Percentiles rank a stretch among this genome's conserved stretches.
Conservation (phyloP, 2,329 filamentous ascomycete genomes). For the Cadophora sp. region DNA sequence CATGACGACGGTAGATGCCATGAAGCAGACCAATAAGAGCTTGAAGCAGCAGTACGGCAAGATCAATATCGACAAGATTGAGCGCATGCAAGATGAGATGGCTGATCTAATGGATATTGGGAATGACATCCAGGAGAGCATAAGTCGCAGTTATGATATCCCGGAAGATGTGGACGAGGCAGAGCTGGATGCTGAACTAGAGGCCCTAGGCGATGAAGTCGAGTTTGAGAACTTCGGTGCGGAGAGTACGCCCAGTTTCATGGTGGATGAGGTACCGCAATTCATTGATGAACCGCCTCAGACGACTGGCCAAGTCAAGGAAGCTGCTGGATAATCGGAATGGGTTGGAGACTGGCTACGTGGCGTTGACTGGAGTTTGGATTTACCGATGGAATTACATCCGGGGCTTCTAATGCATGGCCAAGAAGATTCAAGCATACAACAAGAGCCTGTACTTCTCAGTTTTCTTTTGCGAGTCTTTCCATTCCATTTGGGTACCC, state of each 20-base stretch:
- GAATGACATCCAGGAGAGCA: conserved; percentile 97
- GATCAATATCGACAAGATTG: conserved; percentile 96
- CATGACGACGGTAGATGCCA: conserved; percentile 96
- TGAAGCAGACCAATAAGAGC: conserved; percentile 96
- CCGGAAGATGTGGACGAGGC: conserved; percentile 97
- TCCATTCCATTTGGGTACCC: too few relatives aligned
- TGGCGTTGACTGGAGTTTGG: not conserved
- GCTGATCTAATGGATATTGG: conserved; percentile 96
- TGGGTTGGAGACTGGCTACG: not conserved
- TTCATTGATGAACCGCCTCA: conserved; percentile 93
- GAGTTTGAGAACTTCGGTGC: conserved; percentile 74
- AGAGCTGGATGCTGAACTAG: conserved; percentile 94
- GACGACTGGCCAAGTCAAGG: conserved; percentile 77
- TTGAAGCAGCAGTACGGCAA: conserved; percentile 95
- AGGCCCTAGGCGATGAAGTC: conserved; percentile 93
- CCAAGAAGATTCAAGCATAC: not conserved
- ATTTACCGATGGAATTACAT: not conserved
- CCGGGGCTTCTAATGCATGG: not conserved
- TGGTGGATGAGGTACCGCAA: conserved; percentile 86
- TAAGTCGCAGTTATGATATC: conserved; percentile 89
- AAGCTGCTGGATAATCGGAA: conserved; percentile 64
- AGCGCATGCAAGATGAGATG: conserved; percentile 98
- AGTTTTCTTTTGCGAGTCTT: too few relatives aligned
- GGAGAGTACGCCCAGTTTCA: conserved; percentile 75
- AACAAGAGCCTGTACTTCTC: not conserved